Evolutionary conservation across 495 filamentous ascomycete genomes (phyloP), one percentile per base, ranked within the genome.

Genomic region (Achaetomiella virescens): DNA sequence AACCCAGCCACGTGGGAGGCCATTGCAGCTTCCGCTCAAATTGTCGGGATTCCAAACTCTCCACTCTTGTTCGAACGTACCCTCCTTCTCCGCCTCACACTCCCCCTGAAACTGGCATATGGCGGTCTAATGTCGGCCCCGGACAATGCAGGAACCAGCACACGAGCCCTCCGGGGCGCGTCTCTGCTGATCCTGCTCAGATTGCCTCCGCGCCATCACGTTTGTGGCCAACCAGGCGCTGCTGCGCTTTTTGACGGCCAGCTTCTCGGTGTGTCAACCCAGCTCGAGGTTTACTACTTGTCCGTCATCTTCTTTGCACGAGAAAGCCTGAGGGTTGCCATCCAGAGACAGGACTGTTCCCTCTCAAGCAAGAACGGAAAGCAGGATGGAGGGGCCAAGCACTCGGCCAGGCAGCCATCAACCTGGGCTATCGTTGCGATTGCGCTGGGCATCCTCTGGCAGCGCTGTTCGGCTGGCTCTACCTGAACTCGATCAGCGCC

Each of bases 201-300:
- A 74, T 97, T 61, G 73, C 74, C 35, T 96, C 91, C 86, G 92
- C 46, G 81, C 86, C 40, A 73, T 96, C 57, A 97, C 93, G 24
- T 99, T 99, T 70, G 69, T 81, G 42, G 84, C 91, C 53, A 97
- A 97, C 75, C 91, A 97, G 69, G 50, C 93, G 45, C 82, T 97
- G 11, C 76, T 99, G 5, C 89, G 91, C 36, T 90, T 84, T 63
- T 73, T 97, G 20, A 92, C 90, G 0, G 91, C 93, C 79, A 86
- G 40, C 76, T 91, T 0, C 78, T 97, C 1, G 93, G 91, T 4
- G 77, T 93, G 25, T 87, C 91, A 1, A 82, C 90, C 3, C 95
- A 96, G 66, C 80, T 97, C 4, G 93, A 99, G 57, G 81, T 97
- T 2, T 96, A 88, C 69, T 89, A 89, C 54, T 84, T 91, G 27